phyloP scores from a whole-genome alignment of 768 basidiomycete genomes.

The Boletus sp. region DNA sequence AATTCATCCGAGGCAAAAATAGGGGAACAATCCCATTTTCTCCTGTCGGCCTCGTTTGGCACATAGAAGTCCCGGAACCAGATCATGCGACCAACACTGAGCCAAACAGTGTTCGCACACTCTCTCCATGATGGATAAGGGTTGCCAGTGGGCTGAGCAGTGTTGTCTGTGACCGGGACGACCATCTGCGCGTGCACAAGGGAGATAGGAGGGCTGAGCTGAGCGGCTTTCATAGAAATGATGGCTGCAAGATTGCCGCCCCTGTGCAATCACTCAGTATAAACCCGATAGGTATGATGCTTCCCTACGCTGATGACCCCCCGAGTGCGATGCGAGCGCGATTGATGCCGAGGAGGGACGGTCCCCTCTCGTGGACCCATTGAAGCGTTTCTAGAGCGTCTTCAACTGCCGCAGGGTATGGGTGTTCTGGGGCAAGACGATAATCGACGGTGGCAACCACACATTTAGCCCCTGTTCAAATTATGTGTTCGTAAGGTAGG shows the following conservation, averaged over 20 bases:
- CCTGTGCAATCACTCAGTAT: constrained; percentile 34
- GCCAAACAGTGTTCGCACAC: constrained; percentile 60
- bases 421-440: constrained; percentile 33
- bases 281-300: neutral
- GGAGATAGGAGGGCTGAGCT: constrained; percentile 46
- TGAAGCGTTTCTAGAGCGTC: constrained; percentile 36
- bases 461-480: constrained; percentile 29
- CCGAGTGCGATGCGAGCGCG: constrained; percentile 58
- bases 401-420: constrained; percentile 34
- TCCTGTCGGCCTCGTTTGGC: constrained; percentile 56
- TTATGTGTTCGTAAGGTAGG: neutral
- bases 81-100: constrained; percentile 59
- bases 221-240: constrained; percentile 60
- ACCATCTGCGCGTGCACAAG: constrained; percentile 62
- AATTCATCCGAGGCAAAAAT: constrained; percentile 60
- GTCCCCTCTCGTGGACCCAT: constrained; percentile 40
- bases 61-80: constrained; percentile 75
- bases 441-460: constrained; percentile 33
- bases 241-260: constrained; percentile 73
- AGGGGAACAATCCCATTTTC: constrained; percentile 70
- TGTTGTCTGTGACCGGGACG: constrained; percentile 77
- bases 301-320: constrained; percentile 62
- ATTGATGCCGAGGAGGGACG: constrained; percentile 46
- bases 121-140: constrained; percentile 52
- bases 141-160: constrained; percentile 41